These are phyloP conservation scores for Aspergillus sclerotialis DNA, from an alignment of 2,329 filamentous ascomycete genomes.

Conservation along the genomic window DNA sequence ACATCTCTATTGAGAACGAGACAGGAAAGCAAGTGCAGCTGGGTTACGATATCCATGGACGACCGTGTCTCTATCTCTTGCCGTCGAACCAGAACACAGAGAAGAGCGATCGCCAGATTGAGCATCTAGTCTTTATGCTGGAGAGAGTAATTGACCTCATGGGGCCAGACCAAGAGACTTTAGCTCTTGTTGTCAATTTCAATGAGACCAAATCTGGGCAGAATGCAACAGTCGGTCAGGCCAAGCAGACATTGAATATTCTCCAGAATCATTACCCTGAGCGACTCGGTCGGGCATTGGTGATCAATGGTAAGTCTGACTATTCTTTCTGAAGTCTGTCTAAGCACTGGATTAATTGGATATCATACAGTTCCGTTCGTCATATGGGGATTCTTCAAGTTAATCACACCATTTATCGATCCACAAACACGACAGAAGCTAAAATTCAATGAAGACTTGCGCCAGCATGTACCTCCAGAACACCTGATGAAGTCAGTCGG, in stretches of 20 bases:
- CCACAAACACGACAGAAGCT: constrained; percentile 89
- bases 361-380: constrained; percentile 86
- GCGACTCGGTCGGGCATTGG: constrained; percentile 76
- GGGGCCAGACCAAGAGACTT: constrained; percentile 76
- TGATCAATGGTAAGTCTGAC: constrained; percentile 81
- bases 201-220: constrained; percentile 67
- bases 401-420: constrained; percentile 95
- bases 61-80: constrained; percentile 87
- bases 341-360: constrained; percentile 1
- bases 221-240: constrained; percentile 69
- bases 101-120: constrained; percentile 73
- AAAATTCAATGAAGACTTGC: constrained; percentile 93
- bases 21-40: constrained; percentile 90
- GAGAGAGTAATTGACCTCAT: constrained; percentile 84
- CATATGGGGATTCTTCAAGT: constrained; percentile 89
- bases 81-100: constrained; percentile 92
- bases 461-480: constrained; percentile 67
- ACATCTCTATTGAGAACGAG: constrained; percentile 89
- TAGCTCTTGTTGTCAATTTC: constrained; percentile 88
- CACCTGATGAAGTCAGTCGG: constrained; percentile 76
- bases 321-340: constrained; percentile 11
- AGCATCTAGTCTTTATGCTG: constrained; percentile 94
- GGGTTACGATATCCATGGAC: constrained; percentile 75
- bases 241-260: constrained; percentile 78
- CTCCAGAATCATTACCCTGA: constrained; percentile 96